Conservation (phyloP, 2,329 filamentous ascomycete species). For the Cladophialophora chaetospira region DNA sequence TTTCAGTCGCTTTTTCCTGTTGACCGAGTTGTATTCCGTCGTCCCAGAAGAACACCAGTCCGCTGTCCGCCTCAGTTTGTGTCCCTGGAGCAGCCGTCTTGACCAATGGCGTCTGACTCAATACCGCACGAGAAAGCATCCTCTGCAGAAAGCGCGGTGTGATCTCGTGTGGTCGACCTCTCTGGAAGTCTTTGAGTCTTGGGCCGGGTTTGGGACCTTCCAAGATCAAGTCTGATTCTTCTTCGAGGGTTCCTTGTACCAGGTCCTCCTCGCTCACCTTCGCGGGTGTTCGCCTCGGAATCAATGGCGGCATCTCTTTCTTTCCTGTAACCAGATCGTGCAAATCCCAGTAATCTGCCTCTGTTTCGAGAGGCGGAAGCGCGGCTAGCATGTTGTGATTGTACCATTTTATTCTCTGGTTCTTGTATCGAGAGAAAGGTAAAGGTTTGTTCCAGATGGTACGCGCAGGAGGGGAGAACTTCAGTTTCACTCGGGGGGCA, state of each 20-base stretch:
- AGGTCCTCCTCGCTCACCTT: conserved; percentile 26
- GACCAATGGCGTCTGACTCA: conserved; percentile 27
- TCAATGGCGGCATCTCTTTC: conserved; percentile 36
- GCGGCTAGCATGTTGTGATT: conserved; percentile 35
- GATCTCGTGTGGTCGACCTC: conserved; percentile 45
- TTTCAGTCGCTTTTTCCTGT: neutral
- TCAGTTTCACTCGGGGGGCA: conserved; percentile 32
- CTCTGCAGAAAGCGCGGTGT: conserved; percentile 43
- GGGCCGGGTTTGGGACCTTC: conserved; percentile 43
- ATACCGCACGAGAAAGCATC: conserved; percentile 17
- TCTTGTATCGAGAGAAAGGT: conserved; percentile 36
- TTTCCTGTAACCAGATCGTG: conserved; percentile 36
- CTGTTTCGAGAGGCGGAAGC: conserved; percentile 43
- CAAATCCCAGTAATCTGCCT: conserved; percentile 40
- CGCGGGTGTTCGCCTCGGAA: conserved; percentile 31
- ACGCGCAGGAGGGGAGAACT: conserved; percentile 39
- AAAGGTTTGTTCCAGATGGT: conserved; percentile 43
- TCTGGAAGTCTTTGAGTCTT: conserved; percentile 36
- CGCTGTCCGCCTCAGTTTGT: neutral
- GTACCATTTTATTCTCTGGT: conserved; percentile 45
- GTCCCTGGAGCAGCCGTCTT: neutral
- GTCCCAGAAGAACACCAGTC: conserved; percentile 20
- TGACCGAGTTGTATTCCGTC: conserved; percentile 9
- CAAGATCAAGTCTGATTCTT: conserved; percentile 38
- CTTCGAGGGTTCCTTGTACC: conserved; percentile 17